Percentiles rank a stretch among this genome's conserved stretches.
phyloP scores from a whole-genome alignment of 129 eudicot genomes.

The Pseudognaphalium luteoalbum region DNA sequence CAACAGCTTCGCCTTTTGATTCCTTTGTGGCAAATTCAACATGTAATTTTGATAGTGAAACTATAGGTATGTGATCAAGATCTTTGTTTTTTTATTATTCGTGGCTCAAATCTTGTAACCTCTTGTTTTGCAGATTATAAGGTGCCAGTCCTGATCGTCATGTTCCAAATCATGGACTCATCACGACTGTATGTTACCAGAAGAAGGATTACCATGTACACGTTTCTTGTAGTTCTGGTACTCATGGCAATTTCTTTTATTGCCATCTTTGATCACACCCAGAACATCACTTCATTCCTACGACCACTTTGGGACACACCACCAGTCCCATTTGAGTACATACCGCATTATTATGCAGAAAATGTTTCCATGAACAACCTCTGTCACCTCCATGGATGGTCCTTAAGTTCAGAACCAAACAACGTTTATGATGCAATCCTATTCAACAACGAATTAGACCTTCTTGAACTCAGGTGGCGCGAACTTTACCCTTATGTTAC shows the following conservation, averaged over 20 bases:
- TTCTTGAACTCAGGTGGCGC: constrained; percentile 86
- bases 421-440: constrained; percentile 72
- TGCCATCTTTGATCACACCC: constrained; percentile 44
- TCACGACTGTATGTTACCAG: constrained; percentile 38
- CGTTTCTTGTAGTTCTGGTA: constrained; percentile 37
- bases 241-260: constrained; percentile 42
- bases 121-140: constrained; percentile 26
- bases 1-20: not conserved
- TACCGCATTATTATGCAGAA: constrained; percentile 89
- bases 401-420: constrained; percentile 67
- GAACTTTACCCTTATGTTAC: constrained; percentile 75
- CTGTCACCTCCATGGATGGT: constrained; percentile 90
- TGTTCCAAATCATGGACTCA: constrained; percentile 45
- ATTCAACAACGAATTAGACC: constrained; percentile 83
- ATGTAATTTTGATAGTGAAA: not conserved
- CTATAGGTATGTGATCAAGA: not conserved
- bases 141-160: constrained; percentile 17
- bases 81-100: not conserved
- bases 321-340: constrained; percentile 62
- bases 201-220: constrained; percentile 33
- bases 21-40: not conserved
- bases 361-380: constrained; percentile 70
- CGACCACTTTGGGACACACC: constrained; percentile 97
- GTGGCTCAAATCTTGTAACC: not conserved
- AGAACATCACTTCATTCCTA: constrained; percentile 71